Conservation (phyloP, 768 basidiomycete species). For the Suillus sp. region DNA sequence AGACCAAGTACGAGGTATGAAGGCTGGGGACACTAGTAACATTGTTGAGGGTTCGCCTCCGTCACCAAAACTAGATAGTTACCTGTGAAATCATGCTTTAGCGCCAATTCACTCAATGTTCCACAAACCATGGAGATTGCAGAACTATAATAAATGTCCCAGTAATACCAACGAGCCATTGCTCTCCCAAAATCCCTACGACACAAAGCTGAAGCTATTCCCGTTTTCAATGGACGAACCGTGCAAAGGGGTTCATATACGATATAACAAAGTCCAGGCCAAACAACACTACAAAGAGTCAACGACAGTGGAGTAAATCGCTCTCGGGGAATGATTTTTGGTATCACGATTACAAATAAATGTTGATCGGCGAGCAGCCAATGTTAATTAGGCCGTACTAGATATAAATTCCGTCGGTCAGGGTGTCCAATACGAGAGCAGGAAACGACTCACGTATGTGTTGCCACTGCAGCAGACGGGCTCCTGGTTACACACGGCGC, state of each 20-base stretch:
- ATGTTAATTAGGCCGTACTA: slow-evolving; percentile 7
- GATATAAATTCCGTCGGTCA: background rate
- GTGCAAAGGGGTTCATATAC: background rate
- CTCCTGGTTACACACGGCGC: slow-evolving; percentile 10
- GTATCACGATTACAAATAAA: slow-evolving; percentile 1
- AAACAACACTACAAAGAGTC: background rate
- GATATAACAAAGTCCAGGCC: background rate
- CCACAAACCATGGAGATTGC: too few relatives aligned
- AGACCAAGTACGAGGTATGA: too few relatives aligned
- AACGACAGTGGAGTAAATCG: background rate
- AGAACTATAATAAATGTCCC: too few relatives aligned
- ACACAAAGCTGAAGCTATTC: background rate
- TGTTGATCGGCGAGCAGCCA: slow-evolving; percentile 3
- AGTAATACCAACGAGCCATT: too few relatives aligned
- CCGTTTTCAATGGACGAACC: background rate
- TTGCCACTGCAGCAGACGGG: slow-evolving; percentile 15
- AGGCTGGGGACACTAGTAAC: too few relatives aligned
- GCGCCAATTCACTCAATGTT: too few relatives aligned
- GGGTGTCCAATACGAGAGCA: background rate
- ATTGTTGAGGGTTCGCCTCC: too few relatives aligned
- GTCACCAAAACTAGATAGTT: too few relatives aligned
- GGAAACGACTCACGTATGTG: slow-evolving; percentile 8
- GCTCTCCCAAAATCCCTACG: background rate
- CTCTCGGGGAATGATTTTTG: too few relatives aligned
- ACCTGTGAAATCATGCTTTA: too few relatives aligned